These are phyloP conservation scores for Tinospora cordifolia DNA, from an alignment of 164 flowering plant genomes.

Conservation along the genomic window DNA sequence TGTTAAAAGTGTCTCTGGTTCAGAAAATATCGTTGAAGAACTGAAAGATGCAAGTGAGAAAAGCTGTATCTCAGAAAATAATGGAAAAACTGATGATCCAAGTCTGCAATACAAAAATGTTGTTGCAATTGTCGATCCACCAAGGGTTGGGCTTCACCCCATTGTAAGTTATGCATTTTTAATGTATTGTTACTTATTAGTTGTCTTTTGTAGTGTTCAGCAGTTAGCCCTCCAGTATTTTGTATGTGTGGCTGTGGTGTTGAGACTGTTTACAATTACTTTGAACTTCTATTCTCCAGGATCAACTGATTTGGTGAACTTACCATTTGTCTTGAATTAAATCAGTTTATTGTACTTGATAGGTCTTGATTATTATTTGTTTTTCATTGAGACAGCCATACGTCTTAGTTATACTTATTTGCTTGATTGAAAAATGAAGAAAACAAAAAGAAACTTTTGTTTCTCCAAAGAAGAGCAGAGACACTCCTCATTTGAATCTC, in stretches of 20 bases:
- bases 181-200: not conserved
- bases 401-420: not conserved
- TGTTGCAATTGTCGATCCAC: conserved; percentile 94
- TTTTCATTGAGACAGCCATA: not conserved
- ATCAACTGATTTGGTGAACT: not conserved
- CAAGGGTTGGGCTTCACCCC: conserved; percentile 92
- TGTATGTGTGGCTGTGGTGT: not conserved
- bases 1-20: conserved; percentile 16
- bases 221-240: not conserved
- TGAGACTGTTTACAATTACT: not conserved
- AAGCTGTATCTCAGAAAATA: conserved; percentile 24
- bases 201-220: conserved; percentile 1
- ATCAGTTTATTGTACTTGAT: too few species aligned
- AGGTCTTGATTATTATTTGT: too few species aligned
- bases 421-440: not conserved
- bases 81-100: conserved; percentile 9
- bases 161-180: conserved; percentile 42
- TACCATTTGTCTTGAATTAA: not conserved
- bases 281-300: not conserved
- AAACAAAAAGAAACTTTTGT: not conserved
- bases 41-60: conserved; percentile 14
- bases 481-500: not conserved
- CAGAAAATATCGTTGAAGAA: conserved; percentile 19
- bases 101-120: conserved; percentile 46
- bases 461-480: not conserved